These are phyloP conservation scores for Trifolium pratense DNA, from an alignment of 306 rosid genomes.

Conservation along the genomic window DNA sequence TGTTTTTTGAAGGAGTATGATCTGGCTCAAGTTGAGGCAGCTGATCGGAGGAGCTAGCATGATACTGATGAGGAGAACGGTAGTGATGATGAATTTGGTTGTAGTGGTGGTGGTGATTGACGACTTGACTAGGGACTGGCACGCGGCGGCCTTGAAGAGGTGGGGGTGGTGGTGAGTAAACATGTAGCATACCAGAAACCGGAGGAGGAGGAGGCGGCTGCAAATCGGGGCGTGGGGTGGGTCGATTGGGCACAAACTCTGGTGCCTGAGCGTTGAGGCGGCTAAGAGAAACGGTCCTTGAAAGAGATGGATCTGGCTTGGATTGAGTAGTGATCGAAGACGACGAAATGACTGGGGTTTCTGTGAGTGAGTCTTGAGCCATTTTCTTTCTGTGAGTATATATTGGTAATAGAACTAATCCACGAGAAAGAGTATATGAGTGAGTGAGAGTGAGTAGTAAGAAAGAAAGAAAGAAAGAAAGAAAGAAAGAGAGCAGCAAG, in stretches of 20 bases:
- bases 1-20: slow-evolving; percentile 58
- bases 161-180: slow-evolving; percentile 58
- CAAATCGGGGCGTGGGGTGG: slow-evolving; percentile 58
- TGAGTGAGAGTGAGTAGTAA: too few relatives aligned
- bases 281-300: slow-evolving; percentile 68
- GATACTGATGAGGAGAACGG: slow-evolving; percentile 65
- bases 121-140: too few relatives aligned
- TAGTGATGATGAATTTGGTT: slow-evolving; percentile 60
- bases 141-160: too few relatives aligned
- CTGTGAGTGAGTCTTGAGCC: slow-evolving; percentile 60
- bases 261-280: slow-evolving; percentile 95
- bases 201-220: slow-evolving; percentile 56
- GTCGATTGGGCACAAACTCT: slow-evolving; percentile 60
- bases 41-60: slow-evolving; percentile 6
- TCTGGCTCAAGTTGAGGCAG: slow-evolving; percentile 51
- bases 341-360: slow-evolving; percentile 43
- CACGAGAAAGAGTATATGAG: too few relatives aligned
- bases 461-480: too few relatives aligned
- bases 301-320: slow-evolving; percentile 57
- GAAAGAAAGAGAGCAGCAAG: too few relatives aligned
- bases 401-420: too few relatives aligned
- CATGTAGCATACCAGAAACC: slow-evolving; percentile 50
- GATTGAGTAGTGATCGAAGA: not conserved
- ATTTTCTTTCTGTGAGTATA: slow-evolving; percentile 11
- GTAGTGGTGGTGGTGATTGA: slow-evolving; percentile 55